Conservation (phyloP, 1,284 basidiomycete species). For the Leccinum solheimii region DNA sequence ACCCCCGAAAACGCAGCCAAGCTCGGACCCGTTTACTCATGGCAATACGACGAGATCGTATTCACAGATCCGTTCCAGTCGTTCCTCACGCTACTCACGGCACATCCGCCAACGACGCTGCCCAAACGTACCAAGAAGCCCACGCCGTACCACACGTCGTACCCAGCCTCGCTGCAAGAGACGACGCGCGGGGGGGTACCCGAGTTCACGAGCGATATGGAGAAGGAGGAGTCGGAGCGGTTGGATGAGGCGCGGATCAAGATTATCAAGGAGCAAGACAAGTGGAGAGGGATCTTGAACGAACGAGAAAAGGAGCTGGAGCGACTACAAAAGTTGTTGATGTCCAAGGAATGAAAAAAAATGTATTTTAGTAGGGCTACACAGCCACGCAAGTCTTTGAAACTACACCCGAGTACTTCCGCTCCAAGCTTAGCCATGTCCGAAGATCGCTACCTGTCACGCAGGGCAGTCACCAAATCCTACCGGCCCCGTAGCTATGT, state of each 20-base stretch:
- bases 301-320: constrained; percentile 76
- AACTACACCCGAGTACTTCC: not conserved
- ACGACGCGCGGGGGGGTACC: constrained; percentile 63
- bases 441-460: constrained; percentile 37
- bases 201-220: constrained; percentile 84
- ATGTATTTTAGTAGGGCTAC: not conserved
- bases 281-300: constrained; percentile 57
- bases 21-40: constrained; percentile 85
- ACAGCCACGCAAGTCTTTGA: not conserved
- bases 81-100: constrained; percentile 83
- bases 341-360: not conserved
- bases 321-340: constrained; percentile 50
- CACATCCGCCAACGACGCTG: constrained; percentile 82
- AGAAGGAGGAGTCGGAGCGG: constrained; percentile 80
- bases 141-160: constrained; percentile 68
- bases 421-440: constrained; percentile 18
- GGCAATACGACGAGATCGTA: constrained; percentile 99
- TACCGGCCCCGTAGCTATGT: constrained; percentile 44
- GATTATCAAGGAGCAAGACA: constrained; percentile 65
- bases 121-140: constrained; percentile 65
- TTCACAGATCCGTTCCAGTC: constrained; percentile 92
- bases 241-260: constrained; percentile 76
- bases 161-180: constrained; percentile 63
- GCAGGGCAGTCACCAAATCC: constrained; percentile 37
- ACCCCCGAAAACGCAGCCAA: constrained; percentile 63